Base-by-base conservation (phyloP, 1,284 basidiomycete genomes). In the Cryptococcus wingfieldii region DNA sequence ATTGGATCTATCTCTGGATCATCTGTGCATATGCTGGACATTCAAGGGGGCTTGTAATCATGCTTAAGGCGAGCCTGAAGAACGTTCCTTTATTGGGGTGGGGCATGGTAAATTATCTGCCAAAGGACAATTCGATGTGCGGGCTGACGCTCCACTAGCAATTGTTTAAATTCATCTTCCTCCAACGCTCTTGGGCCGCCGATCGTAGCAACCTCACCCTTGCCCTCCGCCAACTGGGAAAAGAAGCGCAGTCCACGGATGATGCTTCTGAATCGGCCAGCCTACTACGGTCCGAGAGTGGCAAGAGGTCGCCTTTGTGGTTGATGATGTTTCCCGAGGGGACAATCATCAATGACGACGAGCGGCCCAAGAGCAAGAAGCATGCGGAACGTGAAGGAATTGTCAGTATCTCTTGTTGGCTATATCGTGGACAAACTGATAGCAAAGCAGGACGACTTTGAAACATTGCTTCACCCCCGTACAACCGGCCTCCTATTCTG, bases 301-400 rank as follows among this genome's bases (percentile, higher is more conserved):
- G 31, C 6, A 78, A 81, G 51, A 80, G 86, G 54, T 83, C 82
- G 25, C 88, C 90, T 0, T 80, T 96, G 38, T 86, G 87, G 58
- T 84, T 95, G 63, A 80, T 97, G 47, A 81, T 97, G 47, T 97
- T 93, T 71, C 93, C 93, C 0, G 93, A 97, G 75, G 93, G 93
- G 14, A 96, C 93, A 0, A 84, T 97, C 42, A 86, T 91, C 10
- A 90, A 87, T 70, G 81, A 83, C 53, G 79, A 90, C 61, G 96
- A 92, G 3, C 79, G 89, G 46, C 89, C 88, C 0, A 81, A 88
- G 60, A 92, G 88, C 76, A 84, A 84, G 75, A 87, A 86, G 63
- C 96, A 86, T 70, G 73, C 75, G 1, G 54, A 68, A 8, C 62
- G 62, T 9, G 69, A 77, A 49, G 65, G 65, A 5, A 61, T 76